Conservation (phyloP, 202 grass and related monocot genomes). For the Schoenoplectus tabernaemontani region DNA sequence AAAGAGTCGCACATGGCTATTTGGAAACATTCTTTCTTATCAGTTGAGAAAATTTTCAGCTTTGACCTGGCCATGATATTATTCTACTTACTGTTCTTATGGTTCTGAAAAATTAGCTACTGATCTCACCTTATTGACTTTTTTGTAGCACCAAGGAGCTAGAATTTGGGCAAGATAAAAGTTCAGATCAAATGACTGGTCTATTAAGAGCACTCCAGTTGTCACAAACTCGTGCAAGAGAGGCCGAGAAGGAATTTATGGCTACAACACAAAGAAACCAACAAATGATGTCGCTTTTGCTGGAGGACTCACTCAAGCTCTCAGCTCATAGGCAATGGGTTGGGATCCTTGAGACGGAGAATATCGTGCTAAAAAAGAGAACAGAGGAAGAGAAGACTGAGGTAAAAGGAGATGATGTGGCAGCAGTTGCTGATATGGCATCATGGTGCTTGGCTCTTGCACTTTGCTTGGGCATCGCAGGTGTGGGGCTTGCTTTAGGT, state of each 20-base stretch:
- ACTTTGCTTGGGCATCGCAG: constrained; percentile 66
- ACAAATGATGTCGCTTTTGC: constrained; percentile 44
- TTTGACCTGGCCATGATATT: not conserved
- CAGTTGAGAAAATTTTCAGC: not conserved
- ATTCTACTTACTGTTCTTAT: not conserved
- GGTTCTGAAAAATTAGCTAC: not conserved
- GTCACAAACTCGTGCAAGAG: constrained; percentile 89
- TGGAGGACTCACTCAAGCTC: constrained; percentile 57
- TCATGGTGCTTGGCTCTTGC: constrained; percentile 74
- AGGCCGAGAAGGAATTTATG: constrained; percentile 59
- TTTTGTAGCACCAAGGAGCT: constrained; percentile 4
- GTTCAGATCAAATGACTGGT: constrained; percentile 24
- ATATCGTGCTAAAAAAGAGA: constrained; percentile 27
- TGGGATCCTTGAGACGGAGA: constrained; percentile 77
- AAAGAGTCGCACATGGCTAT: no score
- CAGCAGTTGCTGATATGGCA: constrained; percentile 21
- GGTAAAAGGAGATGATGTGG: constrained; percentile 3
- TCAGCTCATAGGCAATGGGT: constrained; percentile 82
- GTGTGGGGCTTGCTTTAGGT: constrained; percentile 61
- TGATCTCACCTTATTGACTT: not conserved
- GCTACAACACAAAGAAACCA: constrained; percentile 43
- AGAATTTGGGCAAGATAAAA: constrained; percentile 16
- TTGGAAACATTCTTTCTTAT: not conserved
- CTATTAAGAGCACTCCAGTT: constrained; percentile 68
- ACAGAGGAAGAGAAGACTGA: not conserved